These are phyloP conservation scores for Capronia coronata DNA, from an alignment of 2,329 filamentous ascomycete species.

Conservation along the genomic window DNA sequence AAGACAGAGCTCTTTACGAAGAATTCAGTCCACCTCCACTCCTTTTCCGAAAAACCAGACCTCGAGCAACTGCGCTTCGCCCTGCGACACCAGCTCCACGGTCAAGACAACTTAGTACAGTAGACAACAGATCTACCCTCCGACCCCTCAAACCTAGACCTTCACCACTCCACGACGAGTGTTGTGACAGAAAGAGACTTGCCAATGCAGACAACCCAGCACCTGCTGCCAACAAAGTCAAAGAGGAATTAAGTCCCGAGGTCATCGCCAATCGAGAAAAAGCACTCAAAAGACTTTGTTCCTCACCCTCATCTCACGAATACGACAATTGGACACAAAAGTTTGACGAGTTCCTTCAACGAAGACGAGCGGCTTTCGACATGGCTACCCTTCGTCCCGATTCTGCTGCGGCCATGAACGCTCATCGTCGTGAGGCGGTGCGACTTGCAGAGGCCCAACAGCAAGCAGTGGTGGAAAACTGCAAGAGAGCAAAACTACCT, in stretches of 20 bases:
- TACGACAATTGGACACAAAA: slow-evolving; percentile 1
- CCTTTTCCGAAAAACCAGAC: slow-evolving; percentile 10
- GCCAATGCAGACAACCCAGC: background rate
- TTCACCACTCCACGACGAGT: background rate
- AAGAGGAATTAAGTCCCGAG: slow-evolving; percentile 2
- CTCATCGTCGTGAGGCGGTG: slow-evolving; percentile 45
- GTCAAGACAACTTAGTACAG: background rate
- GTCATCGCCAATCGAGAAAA: slow-evolving; percentile 8
- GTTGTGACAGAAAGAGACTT: background rate
- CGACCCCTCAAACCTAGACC: background rate
- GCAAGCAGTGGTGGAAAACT: slow-evolving; percentile 42
- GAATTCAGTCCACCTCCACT: slow-evolving; percentile 18
- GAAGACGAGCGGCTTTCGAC: slow-evolving; percentile 33
- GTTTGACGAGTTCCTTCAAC: slow-evolving; percentile 5
- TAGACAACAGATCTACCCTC: background rate
- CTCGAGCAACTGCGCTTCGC: background rate
- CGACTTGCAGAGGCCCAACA: slow-evolving; percentile 43
- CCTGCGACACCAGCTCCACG: background rate
- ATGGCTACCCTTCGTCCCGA: slow-evolving; percentile 24
- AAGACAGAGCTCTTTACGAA: slow-evolving; percentile 15
- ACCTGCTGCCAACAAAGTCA: background rate
- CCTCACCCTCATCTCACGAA: slow-evolving; percentile 7
- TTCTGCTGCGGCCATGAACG: slow-evolving; percentile 38
- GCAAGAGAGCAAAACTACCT: slow-evolving; percentile 40
- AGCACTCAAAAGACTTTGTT: slow-evolving; percentile 12